Base-by-base conservation (phyloP, 2,329 filamentous ascomycete species). In the Colletotrichum caudatum region DNA sequence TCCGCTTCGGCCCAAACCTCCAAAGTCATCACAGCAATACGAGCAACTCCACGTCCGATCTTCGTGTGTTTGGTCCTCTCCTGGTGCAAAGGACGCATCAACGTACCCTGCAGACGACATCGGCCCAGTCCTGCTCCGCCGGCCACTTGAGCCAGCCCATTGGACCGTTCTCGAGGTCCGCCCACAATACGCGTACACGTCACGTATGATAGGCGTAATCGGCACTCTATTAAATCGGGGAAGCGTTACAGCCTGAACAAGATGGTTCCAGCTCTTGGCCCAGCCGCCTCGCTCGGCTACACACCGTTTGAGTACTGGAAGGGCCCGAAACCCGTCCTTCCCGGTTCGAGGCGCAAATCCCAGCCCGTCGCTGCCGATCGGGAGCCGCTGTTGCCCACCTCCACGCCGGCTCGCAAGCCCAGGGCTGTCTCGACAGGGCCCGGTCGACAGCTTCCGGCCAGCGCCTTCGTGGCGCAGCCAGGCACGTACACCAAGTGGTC, bases 231-330 rank as follows among this genome's bases (percentile, higher is more conserved):
- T 63, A 71, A 63, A 71, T 33, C 58, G 65, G 69, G 59, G 48
- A 53, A 59, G 46, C 65, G 65, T 71, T 64, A 69, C 69, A 71
- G 59, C 46, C 64, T 64, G 65, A 64, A 50, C 50, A 69, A 48
- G 46, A 71, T 71, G 69, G 69, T 54, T 69, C 69, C 65, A 63
- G 69, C 68, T 69, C 64, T 64, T 37, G 69, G 65, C 16, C 69
- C 64, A 41, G 54, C 44, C 18, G 51, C 69, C n/a, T 71, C 69
- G 11, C 73, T 76, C 44, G 76, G 76, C 33, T 77, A 77, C 58
- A 74, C 66, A 26, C 76, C 76, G 14, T 76, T 77, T 35, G 76
- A 77, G 61, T 77, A 77, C 69, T 77, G 75, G 75, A 74, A 76
- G 62, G 75, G 74, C 11, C 76, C 76, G 9, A 76, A 74, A 56